Conservation (phyloP, 306 rosid genomes). For the Lotus japonicus region DNA sequence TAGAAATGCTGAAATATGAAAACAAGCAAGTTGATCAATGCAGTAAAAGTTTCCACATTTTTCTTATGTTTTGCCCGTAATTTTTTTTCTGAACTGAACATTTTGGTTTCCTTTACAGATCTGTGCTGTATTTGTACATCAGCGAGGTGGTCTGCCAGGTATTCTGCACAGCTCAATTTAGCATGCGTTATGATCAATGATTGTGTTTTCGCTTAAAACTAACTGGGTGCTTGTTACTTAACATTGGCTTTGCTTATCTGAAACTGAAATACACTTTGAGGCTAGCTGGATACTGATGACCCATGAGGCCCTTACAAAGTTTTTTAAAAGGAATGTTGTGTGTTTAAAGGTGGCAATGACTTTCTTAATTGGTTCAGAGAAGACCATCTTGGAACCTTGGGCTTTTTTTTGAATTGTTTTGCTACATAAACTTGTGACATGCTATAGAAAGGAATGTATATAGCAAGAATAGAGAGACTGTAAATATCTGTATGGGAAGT, state of each 20-base stretch:
- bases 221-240: slow-evolving; percentile 6
- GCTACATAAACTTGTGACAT: slow-evolving; percentile 9
- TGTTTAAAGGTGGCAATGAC: not conserved
- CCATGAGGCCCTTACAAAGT: not conserved
- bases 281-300: slow-evolving; percentile 6
- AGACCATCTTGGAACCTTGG: not conserved
- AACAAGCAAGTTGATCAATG: slow-evolving; percentile 1
- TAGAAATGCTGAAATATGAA: not conserved
- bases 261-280: slow-evolving; percentile 2
- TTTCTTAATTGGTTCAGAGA: not conserved
- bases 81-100: slow-evolving; percentile 11
- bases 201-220: not conserved
- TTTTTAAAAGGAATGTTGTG: slow-evolving; percentile 2
- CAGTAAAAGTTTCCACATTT: not conserved
- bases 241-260: not conserved
- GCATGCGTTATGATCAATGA: not conserved
- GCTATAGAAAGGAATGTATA: slow-evolving; percentile 2
- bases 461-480: not conserved
- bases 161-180: slow-evolving; percentile 17
- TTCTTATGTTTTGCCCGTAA: not conserved
- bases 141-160: slow-evolving; percentile 84
- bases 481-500: not conserved
- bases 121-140: slow-evolving; percentile 60
- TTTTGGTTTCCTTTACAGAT: slow-evolving; percentile 44
- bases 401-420: slow-evolving; percentile 11